Evolutionary conservation across 2,329 filamentous ascomycete genomes (phyloP).

Genomic region (Thyridium curvatum): DNA sequence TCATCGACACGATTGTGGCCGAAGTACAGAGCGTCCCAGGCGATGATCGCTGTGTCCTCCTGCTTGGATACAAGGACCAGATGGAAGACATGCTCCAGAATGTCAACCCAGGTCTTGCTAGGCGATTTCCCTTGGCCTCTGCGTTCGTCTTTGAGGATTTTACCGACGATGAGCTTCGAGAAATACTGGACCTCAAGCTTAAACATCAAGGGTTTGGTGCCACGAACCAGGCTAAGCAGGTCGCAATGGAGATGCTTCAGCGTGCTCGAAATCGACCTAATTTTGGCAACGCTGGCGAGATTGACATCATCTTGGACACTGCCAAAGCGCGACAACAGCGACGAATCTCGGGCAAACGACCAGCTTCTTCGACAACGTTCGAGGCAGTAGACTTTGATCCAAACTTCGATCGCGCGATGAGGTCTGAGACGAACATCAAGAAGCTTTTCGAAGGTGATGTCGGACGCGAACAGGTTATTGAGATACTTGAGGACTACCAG

Average conservation of each 20-base stretch:
- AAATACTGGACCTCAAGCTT: constrained; percentile 60
- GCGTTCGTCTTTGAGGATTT: constrained; percentile 69
- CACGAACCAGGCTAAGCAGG: constrained; percentile 42
- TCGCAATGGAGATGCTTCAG: constrained; percentile 53
- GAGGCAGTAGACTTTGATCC: constrained; percentile 47
- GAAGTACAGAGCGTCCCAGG: constrained; percentile 64
- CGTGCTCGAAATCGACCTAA: constrained; percentile 56
- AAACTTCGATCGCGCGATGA: constrained; percentile 47
- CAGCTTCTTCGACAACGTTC: constrained; percentile 10
- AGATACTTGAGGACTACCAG: constrained; percentile 48
- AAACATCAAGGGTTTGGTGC: constrained; percentile 45
- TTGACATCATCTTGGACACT: constrained; percentile 59
- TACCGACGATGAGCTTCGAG: constrained; percentile 44
- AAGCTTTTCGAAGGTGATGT: constrained; percentile 53
- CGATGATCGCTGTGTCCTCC: constrained; percentile 66
- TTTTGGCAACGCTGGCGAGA: constrained; percentile 69
- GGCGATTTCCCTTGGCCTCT: constrained; percentile 57
- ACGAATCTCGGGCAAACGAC: constrained; percentile 14
- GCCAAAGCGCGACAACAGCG: constrained; percentile 40
- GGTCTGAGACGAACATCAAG: constrained; percentile 39
- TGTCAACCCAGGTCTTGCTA: constrained; percentile 61
- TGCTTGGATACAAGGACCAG: constrained; percentile 63
- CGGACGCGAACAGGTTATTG: constrained; percentile 49
- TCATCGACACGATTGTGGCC: constrained; percentile 69
- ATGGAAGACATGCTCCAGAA: constrained; percentile 71